Evolutionary conservation across 176 grass and related monocot species (phyloP).

Genomic region (Calamus simplicifolius): DNA sequence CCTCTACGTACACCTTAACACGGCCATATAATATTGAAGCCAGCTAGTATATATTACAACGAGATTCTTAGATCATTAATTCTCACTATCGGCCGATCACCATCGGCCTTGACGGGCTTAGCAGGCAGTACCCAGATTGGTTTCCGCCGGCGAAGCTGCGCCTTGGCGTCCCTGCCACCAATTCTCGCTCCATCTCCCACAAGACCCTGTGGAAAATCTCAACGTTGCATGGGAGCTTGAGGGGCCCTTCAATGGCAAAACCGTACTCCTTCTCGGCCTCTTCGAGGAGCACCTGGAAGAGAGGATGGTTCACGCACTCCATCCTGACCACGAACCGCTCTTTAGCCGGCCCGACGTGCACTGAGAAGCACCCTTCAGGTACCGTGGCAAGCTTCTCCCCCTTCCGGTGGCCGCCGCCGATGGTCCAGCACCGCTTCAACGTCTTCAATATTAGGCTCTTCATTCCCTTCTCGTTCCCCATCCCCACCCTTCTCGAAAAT

Average conservation of each 20-base stretch:
- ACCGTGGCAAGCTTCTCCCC: not conserved
- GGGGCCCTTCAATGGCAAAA: slow-evolving; percentile 49
- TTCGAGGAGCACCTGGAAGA: slow-evolving; percentile 54
- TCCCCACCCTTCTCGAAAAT: no score
- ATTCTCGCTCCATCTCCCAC: not conserved
- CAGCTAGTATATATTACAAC: no score
- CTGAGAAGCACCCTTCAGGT: slow-evolving; percentile 66
- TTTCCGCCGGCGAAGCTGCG: no score
- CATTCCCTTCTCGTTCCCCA: slow-evolving; percentile 16
- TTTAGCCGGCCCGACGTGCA: slow-evolving; percentile 59
- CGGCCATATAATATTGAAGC: no score
- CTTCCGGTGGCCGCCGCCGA: not conserved
- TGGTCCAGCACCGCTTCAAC: slow-evolving; percentile 35
- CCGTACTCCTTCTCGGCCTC: slow-evolving; percentile 66
- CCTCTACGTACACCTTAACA: no score
- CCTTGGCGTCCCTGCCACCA: no score
- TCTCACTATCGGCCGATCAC: no score
- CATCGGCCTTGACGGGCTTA: no score
- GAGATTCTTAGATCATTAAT: no score
- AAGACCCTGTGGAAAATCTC: slow-evolving; percentile 58
- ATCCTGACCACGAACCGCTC: slow-evolving; percentile 62
- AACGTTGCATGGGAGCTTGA: slow-evolving; percentile 58
- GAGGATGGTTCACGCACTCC: slow-evolving; percentile 54
- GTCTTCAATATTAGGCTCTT: slow-evolving; percentile 49
- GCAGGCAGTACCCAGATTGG: no score